These are phyloP conservation scores for Physaria fendleri DNA, from an alignment of 345 rosid species.

Conservation along the genomic window DNA sequence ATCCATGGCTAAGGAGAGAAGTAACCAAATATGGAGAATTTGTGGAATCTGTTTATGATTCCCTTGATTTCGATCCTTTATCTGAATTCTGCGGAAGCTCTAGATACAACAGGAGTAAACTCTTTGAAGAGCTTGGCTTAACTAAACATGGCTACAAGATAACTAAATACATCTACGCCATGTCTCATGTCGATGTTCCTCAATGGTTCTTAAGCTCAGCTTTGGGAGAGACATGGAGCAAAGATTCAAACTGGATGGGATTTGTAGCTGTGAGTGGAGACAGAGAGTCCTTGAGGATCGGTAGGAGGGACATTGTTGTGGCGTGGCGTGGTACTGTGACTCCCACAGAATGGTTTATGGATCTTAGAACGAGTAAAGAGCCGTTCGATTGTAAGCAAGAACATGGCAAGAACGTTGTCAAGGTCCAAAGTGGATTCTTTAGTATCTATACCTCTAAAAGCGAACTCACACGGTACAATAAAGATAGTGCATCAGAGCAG, in stretches of 20 bases:
- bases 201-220: slow-evolving; percentile 43
- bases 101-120: slow-evolving; percentile 42
- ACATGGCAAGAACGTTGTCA: slow-evolving; percentile 27
- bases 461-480: slow-evolving; percentile 47
- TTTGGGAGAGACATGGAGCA: slow-evolving; percentile 56
- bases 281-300: slow-evolving; percentile 37
- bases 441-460: slow-evolving; percentile 46
- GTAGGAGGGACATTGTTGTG: slow-evolving; percentile 53
- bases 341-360: slow-evolving; percentile 55
- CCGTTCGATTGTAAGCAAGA: slow-evolving; percentile 15
- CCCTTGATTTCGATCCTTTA: slow-evolving; percentile 56
- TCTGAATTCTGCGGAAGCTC: slow-evolving; percentile 60
- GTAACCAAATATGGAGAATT: slow-evolving; percentile 57
- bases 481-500: slow-evolving; percentile 51
- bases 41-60: slow-evolving; percentile 46
- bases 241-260: slow-evolving; percentile 73
- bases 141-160: slow-evolving; percentile 46
- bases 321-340: slow-evolving; percentile 70
- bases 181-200: slow-evolving; percentile 62
- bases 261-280: slow-evolving; percentile 49
- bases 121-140: slow-evolving; percentile 48
- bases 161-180: slow-evolving; percentile 49
- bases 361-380: slow-evolving; percentile 39
- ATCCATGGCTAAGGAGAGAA: slow-evolving; percentile 51
- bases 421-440: slow-evolving; percentile 51